These are phyloP conservation scores for Inonotus obliquus DNA, from an alignment of 1,284 basidiomycete genomes.

Conservation along the genomic window DNA sequence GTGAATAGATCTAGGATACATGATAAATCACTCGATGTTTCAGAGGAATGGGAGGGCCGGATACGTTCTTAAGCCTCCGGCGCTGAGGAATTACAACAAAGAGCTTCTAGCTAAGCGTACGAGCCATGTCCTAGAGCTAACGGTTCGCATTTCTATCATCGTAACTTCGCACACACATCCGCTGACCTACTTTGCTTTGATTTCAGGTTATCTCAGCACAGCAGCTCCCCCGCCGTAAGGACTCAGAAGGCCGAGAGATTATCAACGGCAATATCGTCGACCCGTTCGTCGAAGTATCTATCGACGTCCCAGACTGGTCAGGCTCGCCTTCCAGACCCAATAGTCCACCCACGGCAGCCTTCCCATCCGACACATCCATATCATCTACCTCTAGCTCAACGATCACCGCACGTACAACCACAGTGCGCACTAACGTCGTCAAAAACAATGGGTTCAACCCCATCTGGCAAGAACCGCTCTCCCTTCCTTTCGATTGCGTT, in stretches of 20 bases:
- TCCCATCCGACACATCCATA: slow-evolving; percentile 18
- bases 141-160: slow-evolving; percentile 34
- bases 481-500: slow-evolving; percentile 68
- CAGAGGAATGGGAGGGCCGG: slow-evolving; percentile 80
- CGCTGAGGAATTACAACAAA: slow-evolving; percentile 66
- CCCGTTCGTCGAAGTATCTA: slow-evolving; percentile 75
- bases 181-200: slow-evolving; percentile 6
- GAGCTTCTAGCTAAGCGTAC: slow-evolving; percentile 52
- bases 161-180: background rate
- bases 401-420: background rate
- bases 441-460: slow-evolving; percentile 90
- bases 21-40: slow-evolving; percentile 96
- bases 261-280: slow-evolving; percentile 58
- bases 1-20: slow-evolving; percentile 71
- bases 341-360: slow-evolving; percentile 13
- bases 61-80: slow-evolving; percentile 87
- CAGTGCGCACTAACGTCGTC: slow-evolving; percentile 54
- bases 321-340: slow-evolving; percentile 32
- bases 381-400: slow-evolving; percentile 33
- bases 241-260: slow-evolving; percentile 58
- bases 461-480: slow-evolving; percentile 73
- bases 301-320: slow-evolving; percentile 74
- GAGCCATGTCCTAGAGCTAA: slow-evolving; percentile 62
- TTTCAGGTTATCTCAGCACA: slow-evolving; percentile 85
- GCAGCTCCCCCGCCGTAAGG: slow-evolving; percentile 78